These are phyloP conservation scores for Nicotiana otophora DNA, from an alignment of 257 asterid species.

Conservation along the genomic window DNA sequence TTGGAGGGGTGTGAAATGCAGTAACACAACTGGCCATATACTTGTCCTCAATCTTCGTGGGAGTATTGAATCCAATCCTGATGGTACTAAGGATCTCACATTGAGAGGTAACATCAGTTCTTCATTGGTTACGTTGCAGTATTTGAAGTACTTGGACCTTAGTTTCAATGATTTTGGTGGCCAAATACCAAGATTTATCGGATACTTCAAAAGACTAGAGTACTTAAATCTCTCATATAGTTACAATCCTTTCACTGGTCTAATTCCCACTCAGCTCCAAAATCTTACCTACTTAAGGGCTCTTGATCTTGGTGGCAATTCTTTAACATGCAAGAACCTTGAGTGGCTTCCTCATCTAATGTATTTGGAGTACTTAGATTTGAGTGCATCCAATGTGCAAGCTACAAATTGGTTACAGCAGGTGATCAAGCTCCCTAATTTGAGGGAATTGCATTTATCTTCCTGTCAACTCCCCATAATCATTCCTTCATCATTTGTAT, in stretches of 20 bases:
- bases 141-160: constrained; percentile 2
- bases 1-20: background rate
- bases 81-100: background rate
- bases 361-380: constrained; percentile 6
- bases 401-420: background rate
- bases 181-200: background rate
- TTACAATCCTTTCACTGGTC: background rate
- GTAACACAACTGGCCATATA: background rate
- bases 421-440: background rate
- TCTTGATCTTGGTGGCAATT: background rate
- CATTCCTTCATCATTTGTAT: background rate
- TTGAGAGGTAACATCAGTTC: constrained; percentile 1
- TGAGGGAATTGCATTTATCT: constrained; percentile 3
- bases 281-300: background rate
- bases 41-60: background rate
- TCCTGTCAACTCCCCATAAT: background rate
- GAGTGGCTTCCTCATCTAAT: constrained; percentile 3
- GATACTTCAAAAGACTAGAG: background rate
- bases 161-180: background rate
- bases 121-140: background rate
- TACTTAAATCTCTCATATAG: background rate
- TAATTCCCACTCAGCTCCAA: background rate
- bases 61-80: background rate
- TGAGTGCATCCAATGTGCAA: background rate
- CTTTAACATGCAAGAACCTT: background rate